Percentiles rank a stretch among this genome's conserved stretches.
Conservation (phyloP, 2,329 filamentous ascomycete species). For the Cadophora luteo-olivacea region DNA sequence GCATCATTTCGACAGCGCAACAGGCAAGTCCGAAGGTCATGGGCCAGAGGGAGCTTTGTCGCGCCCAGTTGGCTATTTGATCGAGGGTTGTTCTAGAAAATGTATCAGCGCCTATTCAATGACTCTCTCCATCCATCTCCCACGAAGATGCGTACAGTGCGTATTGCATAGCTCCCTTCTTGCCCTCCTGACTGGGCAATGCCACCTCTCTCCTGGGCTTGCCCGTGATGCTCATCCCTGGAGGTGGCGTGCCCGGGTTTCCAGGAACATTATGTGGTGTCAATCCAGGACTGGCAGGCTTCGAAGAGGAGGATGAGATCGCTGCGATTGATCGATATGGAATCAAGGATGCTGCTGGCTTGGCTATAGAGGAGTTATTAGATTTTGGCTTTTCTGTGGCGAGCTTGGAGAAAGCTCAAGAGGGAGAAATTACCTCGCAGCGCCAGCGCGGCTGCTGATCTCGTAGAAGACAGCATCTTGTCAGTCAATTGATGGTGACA, state of each 20-base stretch:
- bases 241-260: conserved; percentile 58
- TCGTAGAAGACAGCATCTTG: conserved; percentile 51
- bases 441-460: conserved; percentile 51
- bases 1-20: conserved; percentile 94
- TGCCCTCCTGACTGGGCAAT: conserved; percentile 78
- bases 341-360: conserved; percentile 67
- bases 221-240: conserved; percentile 53
- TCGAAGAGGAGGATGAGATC: conserved; percentile 70
- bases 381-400: conserved; percentile 27
- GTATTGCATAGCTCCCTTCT: conserved; percentile 84
- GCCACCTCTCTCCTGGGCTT: conserved; percentile 72
- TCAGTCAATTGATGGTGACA: conserved; percentile 31
- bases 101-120: conserved; percentile 19
- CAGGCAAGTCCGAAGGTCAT: conserved; percentile 89
- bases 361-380: conserved; percentile 57
- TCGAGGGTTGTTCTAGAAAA: conserved; percentile 73
- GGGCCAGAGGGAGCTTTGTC: conserved; percentile 85
- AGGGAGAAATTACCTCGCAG: conserved; percentile 48
- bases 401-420: background rate
- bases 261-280: conserved; percentile 60
- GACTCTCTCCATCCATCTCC: background rate
- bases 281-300: conserved; percentile 61
- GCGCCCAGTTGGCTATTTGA: conserved; percentile 81
- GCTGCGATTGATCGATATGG: conserved; percentile 68
- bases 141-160: conserved; percentile 71